Evolutionary conservation across 805 yeast genomes (phyloP).

Genomic region (Danielia reshetovae): DNA sequence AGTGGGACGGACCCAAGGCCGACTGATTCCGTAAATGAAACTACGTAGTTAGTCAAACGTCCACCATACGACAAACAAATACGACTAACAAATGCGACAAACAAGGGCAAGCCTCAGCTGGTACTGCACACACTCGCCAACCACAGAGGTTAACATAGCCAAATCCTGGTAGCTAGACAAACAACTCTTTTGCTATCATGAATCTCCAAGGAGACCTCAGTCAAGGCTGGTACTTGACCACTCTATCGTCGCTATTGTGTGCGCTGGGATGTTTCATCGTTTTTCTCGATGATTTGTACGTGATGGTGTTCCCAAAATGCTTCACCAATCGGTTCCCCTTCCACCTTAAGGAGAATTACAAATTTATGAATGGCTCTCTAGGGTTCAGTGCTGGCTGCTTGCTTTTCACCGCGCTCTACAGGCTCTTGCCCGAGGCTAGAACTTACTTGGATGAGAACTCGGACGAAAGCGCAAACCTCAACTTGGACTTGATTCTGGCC

Average conservation of each 20-base stretch:
- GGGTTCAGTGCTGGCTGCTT: constrained; percentile 81
- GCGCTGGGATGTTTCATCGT: constrained; percentile 67
- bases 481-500: constrained; percentile 40
- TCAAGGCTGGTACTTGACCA: constrained; percentile 65
- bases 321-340: constrained; percentile 42
- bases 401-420: constrained; percentile 70
- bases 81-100: background rate
- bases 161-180: too few relatives aligned
- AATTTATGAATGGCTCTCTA: constrained; percentile 68
- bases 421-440: constrained; percentile 67
- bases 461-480: constrained; percentile 25
- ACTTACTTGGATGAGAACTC: constrained; percentile 36
- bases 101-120: too few relatives aligned
- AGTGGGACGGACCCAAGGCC: constrained; percentile 18
- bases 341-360: constrained; percentile 53
- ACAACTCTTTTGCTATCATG: constrained; percentile 1
- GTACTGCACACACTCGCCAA: background rate
- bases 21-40: too few relatives aligned
- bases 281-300: constrained; percentile 53
- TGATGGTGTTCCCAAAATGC: constrained; percentile 35
- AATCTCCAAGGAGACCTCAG: constrained; percentile 6
- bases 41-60: too few relatives aligned
- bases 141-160: constrained; percentile 4
- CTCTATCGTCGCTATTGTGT: constrained; percentile 66
- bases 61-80: too few relatives aligned